Base-by-base conservation (phyloP, 768 basidiomycete species). In the Cytidiella melzeri region DNA sequence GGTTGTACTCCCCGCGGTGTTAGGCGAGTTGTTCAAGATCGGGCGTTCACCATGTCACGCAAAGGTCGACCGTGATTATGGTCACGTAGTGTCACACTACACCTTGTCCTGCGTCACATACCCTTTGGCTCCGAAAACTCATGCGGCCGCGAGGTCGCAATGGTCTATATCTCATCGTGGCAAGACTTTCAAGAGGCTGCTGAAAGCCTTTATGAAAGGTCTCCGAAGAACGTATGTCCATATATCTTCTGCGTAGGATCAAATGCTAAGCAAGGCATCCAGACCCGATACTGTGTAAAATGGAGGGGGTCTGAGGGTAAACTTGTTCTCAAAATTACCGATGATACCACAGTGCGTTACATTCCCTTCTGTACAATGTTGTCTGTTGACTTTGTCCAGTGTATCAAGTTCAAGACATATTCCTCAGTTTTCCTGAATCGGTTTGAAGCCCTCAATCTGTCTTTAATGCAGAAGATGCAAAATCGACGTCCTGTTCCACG, bases 371-470 rank as follows among this genome's bases (percentile, higher is more conserved):
- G 19, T 11, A 43, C n/a, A 19, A 4, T 11, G 7, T 25, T 42
- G 20, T 44, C 4, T 45, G 18, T 30, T 20, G 43, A 19, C 6
- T 36, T 28, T 40, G 1, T 25, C 5, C 64, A 98, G 95, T 95
- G 92, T 65, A 75, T 97, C 58, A 96, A 94, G 67, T 97, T 95
- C 75, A 92, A 94, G 67, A 95, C 94, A 1, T 83, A 85, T 58
- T 96, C 93, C 2, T 91, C 89, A 44, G 84, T 95, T 63, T 92
- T 91, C 69, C 83, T 98, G 55, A 96, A 97, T 74, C 87, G 94
- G 57, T 97, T 98, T 70, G 93, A 97, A 67, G 77, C 84, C 5
- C 76, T 98, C 53, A 96, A 95, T 63, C 76, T 87, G 38, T 81
- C 86, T 5, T 73, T 96, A 45, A 87, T 92, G 73, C 78, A 84